Evolutionary conservation across 2,329 filamentous ascomycete genomes (phyloP), one percentile per base, ranked within the genome.

Genomic region (Xylaria multiplex): DNA sequence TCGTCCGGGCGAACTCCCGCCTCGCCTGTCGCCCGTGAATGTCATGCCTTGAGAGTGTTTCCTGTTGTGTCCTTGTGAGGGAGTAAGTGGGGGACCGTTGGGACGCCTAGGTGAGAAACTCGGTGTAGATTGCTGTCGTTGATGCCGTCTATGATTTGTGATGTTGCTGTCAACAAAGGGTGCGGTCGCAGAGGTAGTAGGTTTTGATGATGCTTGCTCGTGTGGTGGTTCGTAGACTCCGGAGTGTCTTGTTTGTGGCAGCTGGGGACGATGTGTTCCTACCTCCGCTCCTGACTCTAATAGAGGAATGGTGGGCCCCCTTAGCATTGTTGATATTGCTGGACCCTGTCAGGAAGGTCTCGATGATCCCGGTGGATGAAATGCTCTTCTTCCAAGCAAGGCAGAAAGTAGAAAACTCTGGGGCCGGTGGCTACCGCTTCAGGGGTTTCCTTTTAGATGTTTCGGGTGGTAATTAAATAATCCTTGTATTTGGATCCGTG

Each of bases 11-110:
- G 76, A 74, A 49, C 72, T 76, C 27, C 69, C 65, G 27, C 67
- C 70, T 60, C 76, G 79, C 56, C 74, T 75, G 66, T 83, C 81
- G 60, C 81, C 81, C 56, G 81, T 83, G 54, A 79, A 73, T 22
- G 79, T 75, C 81, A 83, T 83, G 50, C 77, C 79, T 72, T 72
- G 71, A 11, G 73, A 73, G 14, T 64, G 64, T 32, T 62, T 72
- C 54, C 70, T 71, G 46, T 27, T 48, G 48, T 71, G 69, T 35
- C 65, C 67, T 61, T 64, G 67, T 27, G 55, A 65, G 19, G 69
- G 62, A 13, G 72, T 67, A 46, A 45, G 62, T 22, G 70, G 62
- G 16, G 52, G 70, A 40, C 67, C 55, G 49, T 66, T 70, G 40
- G 61, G 37, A 49, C 43, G 57, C n/a, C 61, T 64, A 16, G 65